Base-by-base conservation (phyloP, 2,329 filamentous ascomycete species). In the Talaromyces piceae region DNA sequence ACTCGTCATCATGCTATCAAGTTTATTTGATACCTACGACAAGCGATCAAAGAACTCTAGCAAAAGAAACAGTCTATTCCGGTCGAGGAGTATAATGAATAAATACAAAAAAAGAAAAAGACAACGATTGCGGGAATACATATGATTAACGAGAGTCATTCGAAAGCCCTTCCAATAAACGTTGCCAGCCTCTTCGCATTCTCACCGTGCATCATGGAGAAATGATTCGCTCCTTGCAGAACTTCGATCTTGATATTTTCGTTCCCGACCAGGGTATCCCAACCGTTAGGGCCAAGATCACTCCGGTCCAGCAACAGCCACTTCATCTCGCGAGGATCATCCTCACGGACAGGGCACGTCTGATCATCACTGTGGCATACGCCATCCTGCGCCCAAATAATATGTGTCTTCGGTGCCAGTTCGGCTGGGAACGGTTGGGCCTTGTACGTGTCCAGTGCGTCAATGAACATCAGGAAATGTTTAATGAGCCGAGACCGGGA, bases 401-500 rank as follows among this genome's bases (percentile, higher is more conserved):
- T 31, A 8, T 47, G 18, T 31, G 31, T 47, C 20, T 16, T 26
- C 8, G 26, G 31, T 20, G 18, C 27, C 11, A 23, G n/a, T 6
- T 47, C 23, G 45, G 27, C 45, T 37, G 31, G 31, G 18, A 31
- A 23, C n/a, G 45, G 45, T 5, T 37, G 28, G 20, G 31, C 31
- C 11, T 47, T 47, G 45, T 47, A 47, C 6, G 31, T 37, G 16
- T 37, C 31, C 31, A 37, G 4, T 37, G 31, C 31, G 16, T 37
- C 31, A 37, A 37, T 37, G 71, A 23, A 75, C 74, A 25, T 71
- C 59, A 63, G 78, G 78, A 59, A 78, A 75, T 22, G 74, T 72
- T 2, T 75, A 65, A 25, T 78, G 12, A 37, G 31, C 16, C 31
- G 31, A 37, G 31, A 37, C 11, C 31, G 31, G 31, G 31, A 37